These are phyloP conservation scores for Fusarium domesticum DNA, from an alignment of 2,329 filamentous ascomycete genomes.

Conservation along the genomic window DNA sequence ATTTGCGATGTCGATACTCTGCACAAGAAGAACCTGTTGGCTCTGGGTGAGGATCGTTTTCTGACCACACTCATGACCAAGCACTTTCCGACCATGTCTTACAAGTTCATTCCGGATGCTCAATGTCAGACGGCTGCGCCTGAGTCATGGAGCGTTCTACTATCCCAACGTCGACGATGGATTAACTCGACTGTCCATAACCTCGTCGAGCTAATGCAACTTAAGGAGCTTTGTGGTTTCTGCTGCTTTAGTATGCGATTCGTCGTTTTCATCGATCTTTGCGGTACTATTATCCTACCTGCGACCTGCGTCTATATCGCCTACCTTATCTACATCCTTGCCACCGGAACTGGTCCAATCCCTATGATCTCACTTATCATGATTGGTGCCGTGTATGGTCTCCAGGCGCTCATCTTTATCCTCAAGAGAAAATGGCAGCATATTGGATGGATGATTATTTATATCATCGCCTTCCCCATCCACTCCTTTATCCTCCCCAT, in stretches of 20 bases:
- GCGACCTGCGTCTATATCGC: slow-evolving; percentile 82
- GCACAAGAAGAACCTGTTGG: slow-evolving; percentile 93
- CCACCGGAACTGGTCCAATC: slow-evolving; percentile 68
- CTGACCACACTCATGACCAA: slow-evolving; percentile 98
- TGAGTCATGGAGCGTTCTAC: slow-evolving; percentile 86
- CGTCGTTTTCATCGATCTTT: slow-evolving; percentile 89
- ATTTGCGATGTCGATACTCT: slow-evolving; percentile 89
- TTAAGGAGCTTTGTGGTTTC: slow-evolving; percentile 96
- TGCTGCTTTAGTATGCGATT: slow-evolving; percentile 99
- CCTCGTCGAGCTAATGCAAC: slow-evolving; percentile 80
- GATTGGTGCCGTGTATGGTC: slow-evolving; percentile 87
- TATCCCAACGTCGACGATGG: slow-evolving; percentile 98
- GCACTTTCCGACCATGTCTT: slow-evolving; percentile 91
- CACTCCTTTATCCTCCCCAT: slow-evolving; percentile 88
- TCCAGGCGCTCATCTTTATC: slow-evolving; percentile 95
- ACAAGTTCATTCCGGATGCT: slow-evolving; percentile 92
- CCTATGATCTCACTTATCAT: slow-evolving; percentile 86
- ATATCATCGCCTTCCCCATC: slow-evolving; percentile 90
- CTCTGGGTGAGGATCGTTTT: slow-evolving; percentile 94
- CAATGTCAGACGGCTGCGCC: slow-evolving; percentile 92
- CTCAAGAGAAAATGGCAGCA: slow-evolving; percentile 98
- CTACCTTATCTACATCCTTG: slow-evolving; percentile 81
- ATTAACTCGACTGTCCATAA: slow-evolving; percentile 99
- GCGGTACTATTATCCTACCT: slow-evolving; percentile 87
- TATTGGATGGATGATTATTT: slow-evolving; percentile 99